Evolutionary conservation across 2,329 filamentous ascomycete species (phyloP), one percentile per base, ranked within the genome.

Genomic region (Xylaria sp.): DNA sequence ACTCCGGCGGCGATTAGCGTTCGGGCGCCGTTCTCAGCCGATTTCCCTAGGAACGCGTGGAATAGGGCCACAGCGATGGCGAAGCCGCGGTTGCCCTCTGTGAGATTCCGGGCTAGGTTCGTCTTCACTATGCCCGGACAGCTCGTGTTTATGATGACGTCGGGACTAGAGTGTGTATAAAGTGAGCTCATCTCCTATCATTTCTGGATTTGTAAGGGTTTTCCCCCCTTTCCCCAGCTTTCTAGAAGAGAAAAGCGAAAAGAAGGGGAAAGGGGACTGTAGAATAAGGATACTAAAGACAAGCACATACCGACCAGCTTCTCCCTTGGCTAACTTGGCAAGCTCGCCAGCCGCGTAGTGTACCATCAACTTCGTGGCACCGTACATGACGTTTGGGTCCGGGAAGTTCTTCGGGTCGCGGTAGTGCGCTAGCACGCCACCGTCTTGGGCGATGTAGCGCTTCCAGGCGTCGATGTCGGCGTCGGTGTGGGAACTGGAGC

Each of bases 121-220:
- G 77, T 73, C 12, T 62, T 62, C 2, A 77, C 73, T 12, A 75
- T 37, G 21, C 77, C 77, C 0, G 76, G 76, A 27, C 75, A 78
- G 54, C 74, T 60, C 5, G 72, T 75, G 57, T 78, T 77, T 60
- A 78, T 25, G 50, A 78, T 73, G 48, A 77, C 75, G 25, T 76
- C 68, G 5, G 76, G 76, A 8, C 75, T 76, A 29, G 18, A n/a
- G 32, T 12, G 44, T 16, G n/a, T 13, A 2, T 29, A 25, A 9
- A 13, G 59, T 67, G 3, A 67, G 54, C 35, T 59, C 47, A 21
- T 42, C 5, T 42, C 21, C 6, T 16, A 21, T 40, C 5, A 40
- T 63, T 37, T 40, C 25, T 5, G 16, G 5, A 21, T 51, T n/a
- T 18, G 18, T 51, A 13, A 9, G 42, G 42, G 6, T 21, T 27